A percentile compares a stretch with the other conserved stretches of the same genome.
These are phyloP conservation scores for Codiaeum variegatum DNA, from an alignment of 441 rosid genomes.

Conservation along the genomic window DNA sequence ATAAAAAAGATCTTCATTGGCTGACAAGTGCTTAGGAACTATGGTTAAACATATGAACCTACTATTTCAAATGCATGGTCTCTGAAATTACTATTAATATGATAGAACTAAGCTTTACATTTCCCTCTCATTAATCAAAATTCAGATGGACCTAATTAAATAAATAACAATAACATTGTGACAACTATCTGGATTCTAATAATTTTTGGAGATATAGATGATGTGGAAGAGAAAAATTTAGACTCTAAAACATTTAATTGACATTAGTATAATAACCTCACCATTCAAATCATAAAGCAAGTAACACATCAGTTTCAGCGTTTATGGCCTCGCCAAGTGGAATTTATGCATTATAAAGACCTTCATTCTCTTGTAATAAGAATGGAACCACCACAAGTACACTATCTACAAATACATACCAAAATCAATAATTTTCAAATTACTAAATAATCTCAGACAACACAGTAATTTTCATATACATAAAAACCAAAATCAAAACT, in stretches of 20 bases:
- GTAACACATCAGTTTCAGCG: slow-evolving; percentile 93
- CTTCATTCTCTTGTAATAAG: slow-evolving; percentile 72
- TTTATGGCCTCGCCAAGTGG: slow-evolving; percentile 87
- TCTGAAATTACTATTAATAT: neutral
- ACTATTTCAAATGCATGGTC: neutral
- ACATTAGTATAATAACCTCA: slow-evolving; percentile 46
- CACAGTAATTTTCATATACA: no score
- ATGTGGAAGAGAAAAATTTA: neutral
- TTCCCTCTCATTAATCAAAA: neutral
- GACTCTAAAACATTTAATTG: neutral
- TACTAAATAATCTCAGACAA: no score
- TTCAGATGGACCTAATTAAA: neutral
- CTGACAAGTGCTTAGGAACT: neutral
- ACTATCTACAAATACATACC: no score
- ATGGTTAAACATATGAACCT: neutral
- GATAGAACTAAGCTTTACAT: neutral
- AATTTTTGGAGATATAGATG: neutral
- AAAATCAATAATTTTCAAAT: no score
- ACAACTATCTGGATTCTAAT: neutral
- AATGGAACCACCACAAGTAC: no score
- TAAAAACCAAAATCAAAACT: no score
- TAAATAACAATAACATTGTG: neutral
- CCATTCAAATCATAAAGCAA: slow-evolving; percentile 99
- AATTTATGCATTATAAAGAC: slow-evolving; percentile 93
- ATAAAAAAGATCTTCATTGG: neutral